These are phyloP conservation scores for Moelleriella libera DNA, from an alignment of 2,329 filamentous ascomycete genomes.

Conservation along the genomic window DNA sequence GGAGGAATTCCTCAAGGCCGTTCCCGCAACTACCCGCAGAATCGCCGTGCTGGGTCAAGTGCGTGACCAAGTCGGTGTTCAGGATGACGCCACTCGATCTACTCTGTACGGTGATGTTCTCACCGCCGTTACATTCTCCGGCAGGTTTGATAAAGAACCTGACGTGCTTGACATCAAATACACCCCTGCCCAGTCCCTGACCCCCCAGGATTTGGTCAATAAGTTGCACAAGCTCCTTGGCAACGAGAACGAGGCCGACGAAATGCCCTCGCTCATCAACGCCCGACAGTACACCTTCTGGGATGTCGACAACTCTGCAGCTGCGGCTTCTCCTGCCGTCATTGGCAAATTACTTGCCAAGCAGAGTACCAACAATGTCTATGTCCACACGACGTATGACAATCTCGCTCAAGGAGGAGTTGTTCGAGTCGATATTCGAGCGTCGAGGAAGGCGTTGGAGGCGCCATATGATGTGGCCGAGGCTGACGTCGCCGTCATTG, in stretches of 20 bases:
- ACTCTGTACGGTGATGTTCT: constrained; percentile 84
- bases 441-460: constrained; percentile 69
- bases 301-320: constrained; percentile 66
- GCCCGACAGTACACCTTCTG: constrained; percentile 86
- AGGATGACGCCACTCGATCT: constrained; percentile 68
- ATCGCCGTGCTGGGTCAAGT: constrained; percentile 88
- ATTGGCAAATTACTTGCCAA: constrained; percentile 51
- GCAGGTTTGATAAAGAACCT: constrained; percentile 47
- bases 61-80: constrained; percentile 53
- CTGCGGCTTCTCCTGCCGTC: constrained; percentile 48
- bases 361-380: constrained; percentile 51
- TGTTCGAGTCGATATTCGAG: constrained; percentile 72
- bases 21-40: constrained; percentile 61
- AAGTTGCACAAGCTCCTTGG: constrained; percentile 34
- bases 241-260: constrained; percentile 38
- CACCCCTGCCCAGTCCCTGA: constrained; percentile 47
- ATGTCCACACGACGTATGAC: constrained; percentile 47
- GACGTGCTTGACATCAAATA: constrained; percentile 81
- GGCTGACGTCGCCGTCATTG: constrained; percentile 68
- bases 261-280: constrained; percentile 31
- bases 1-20: constrained; percentile 73
- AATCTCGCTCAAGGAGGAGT: constrained; percentile 62
- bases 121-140: constrained; percentile 68
- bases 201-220: constrained; percentile 37
- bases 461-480: constrained; percentile 68